Base-by-base conservation (phyloP, 352 stramenopile genomes). In the Phytophthora aleatoria region DNA sequence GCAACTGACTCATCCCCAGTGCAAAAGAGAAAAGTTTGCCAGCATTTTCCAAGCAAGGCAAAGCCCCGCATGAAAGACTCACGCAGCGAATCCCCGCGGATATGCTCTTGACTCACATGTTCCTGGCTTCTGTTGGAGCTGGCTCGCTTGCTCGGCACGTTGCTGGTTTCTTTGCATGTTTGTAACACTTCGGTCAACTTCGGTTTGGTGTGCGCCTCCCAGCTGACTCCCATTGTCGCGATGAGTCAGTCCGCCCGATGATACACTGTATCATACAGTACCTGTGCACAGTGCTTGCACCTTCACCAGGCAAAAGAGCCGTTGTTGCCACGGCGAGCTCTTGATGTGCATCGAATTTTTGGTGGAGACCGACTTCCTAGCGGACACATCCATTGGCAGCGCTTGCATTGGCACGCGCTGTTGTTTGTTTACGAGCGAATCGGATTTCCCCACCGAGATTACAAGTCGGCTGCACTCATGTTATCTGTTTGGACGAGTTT, bases 281-380 rank as follows among this genome's bases (percentile, higher is more conserved):
- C 20, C 20, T 20, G 6, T 36, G 5, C 11, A 24, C 16, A 50
- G 6, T 35, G 13, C 30, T 51, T 26, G 45, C 45, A 35, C 27
- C 24, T 50, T 20, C 13, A 26, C 48, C 27, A 50, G 9, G 3
- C 12, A 44, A 54, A 20, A 69, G 61, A 69, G 54, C 48, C 61
- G 53, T 52, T 62, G 13, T 49, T 31, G 13, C 13, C 27, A 11
- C 20, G 2, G 43, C 16, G 30, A 51, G 47, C 36, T 50, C 47
- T 65, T 43, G 47, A 69, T 69, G 61, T 59, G 61, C 55, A 69
- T 48, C 33, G 48, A 69, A 65, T 65, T 61, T 69, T 69, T 69
- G 48, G 47, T 38, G 45, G 55, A 52, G 49, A 53, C 39, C 24
- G 33, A 42, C 15, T 28, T 48, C 20, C n/a, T 10, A 38, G 24